phyloP scores from a whole-genome alignment of 352 stramenopile genomes.

The Blastocystis sp. region DNA sequence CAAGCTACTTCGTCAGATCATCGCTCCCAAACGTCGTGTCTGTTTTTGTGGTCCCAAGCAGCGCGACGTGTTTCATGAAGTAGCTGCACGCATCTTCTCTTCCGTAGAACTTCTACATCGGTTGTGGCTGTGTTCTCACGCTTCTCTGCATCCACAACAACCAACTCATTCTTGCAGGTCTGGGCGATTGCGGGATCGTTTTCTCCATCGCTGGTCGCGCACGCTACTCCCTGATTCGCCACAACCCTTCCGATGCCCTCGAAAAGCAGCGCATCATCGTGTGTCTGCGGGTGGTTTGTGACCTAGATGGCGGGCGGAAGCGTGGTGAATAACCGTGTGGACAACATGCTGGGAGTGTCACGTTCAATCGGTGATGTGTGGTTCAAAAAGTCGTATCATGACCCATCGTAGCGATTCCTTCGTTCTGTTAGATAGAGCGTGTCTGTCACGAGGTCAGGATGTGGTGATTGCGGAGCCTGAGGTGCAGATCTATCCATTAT shows the following conservation, averaged over 20 bases:
- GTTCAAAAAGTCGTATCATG: constrained; percentile 40
- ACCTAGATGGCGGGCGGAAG: constrained; percentile 4
- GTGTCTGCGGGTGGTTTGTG: background rate
- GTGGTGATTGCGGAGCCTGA: constrained; percentile 36
- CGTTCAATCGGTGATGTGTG: constrained; percentile 38
- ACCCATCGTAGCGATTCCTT: background rate
- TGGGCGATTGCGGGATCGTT: constrained; percentile 51
- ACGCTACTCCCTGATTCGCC: background rate
- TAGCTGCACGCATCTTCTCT: background rate
- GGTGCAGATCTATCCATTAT: constrained; percentile 45
- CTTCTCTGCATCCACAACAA: constrained; percentile 58
- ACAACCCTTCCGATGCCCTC: background rate
- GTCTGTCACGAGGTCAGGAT: background rate
- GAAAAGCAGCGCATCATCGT: constrained; percentile 22
- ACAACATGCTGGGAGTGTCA: constrained; percentile 7
- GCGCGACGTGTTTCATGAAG: background rate
- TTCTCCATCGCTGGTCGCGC: constrained; percentile 9
- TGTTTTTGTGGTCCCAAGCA: background rate
- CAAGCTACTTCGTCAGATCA: background rate
- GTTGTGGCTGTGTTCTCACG: constrained; percentile 41
- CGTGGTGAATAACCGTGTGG: constrained; percentile 35
- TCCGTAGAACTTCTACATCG: background rate
- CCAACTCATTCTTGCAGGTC: constrained; percentile 37
- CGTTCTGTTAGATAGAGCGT: background rate
- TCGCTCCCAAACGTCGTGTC: background rate